A percentile compares a stretch with the other conserved stretches of the same genome.
These are phyloP conservation scores for Globisporangium apiculatum DNA, from an alignment of 352 stramenopile genomes.

Conservation along the genomic window DNA sequence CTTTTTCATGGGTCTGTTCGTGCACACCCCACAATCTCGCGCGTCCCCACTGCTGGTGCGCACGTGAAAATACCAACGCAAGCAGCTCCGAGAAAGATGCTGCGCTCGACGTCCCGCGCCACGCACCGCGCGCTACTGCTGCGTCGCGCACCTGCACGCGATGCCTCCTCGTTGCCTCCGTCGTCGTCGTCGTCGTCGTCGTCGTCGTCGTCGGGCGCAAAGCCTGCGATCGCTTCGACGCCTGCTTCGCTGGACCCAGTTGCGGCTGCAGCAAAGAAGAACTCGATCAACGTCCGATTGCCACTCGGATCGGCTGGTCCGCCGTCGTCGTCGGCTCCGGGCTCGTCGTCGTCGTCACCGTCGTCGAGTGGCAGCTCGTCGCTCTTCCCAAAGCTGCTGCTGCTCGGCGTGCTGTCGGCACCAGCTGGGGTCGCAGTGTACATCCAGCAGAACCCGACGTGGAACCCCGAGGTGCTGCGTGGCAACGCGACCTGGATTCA, in stretches of 20 bases:
- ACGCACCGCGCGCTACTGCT: constrained; percentile 2
- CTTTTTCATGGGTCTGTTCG: neutral
- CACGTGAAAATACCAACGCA: neutral
- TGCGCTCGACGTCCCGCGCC: neutral
- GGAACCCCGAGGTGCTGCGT: constrained; percentile 57
- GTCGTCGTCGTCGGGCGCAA: neutral
- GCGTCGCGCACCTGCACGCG: constrained; percentile 2
- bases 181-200: neutral
- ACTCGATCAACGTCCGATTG: constrained; percentile 5
- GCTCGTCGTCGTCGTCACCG: constrained; percentile 18
- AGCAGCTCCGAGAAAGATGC: neutral
- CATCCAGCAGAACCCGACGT: constrained; percentile 70
- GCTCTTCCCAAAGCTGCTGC: constrained; percentile 38
- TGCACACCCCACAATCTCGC: neutral
- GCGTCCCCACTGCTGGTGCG: too few relatives aligned
- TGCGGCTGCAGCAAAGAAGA: constrained; percentile 8
- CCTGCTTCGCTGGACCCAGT: constrained; percentile 2
- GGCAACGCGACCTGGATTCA: constrained; percentile 61
- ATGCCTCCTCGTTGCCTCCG: constrained; percentile 5
- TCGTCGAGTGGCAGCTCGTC: constrained; percentile 21
- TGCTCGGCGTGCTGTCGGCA: constrained; percentile 39
- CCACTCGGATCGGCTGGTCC: neutral
- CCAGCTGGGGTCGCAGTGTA: constrained; percentile 54
- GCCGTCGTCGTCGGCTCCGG: constrained; percentile 6
- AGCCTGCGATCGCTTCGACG: neutral